Evolutionary conservation across 2,329 filamentous ascomycete genomes (phyloP).

Genomic region (Fusarium sp.): DNA sequence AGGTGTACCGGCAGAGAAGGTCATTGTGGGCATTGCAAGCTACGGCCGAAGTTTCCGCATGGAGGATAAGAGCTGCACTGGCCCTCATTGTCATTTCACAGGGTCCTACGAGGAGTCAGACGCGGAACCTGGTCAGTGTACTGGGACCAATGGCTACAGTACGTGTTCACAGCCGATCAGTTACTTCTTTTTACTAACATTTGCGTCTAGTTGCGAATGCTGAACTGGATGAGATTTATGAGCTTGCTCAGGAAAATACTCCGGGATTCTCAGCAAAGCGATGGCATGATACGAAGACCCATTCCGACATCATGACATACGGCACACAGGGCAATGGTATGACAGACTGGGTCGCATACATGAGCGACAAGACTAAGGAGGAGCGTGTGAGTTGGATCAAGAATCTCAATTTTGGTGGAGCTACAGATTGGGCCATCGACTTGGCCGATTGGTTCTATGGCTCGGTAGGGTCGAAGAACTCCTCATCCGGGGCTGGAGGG

Average conservation of each 20-base stretch:
- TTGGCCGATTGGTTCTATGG: no score
- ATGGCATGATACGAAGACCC: slow-evolving; percentile 4
- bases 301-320: slow-evolving; percentile 41
- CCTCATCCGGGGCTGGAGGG: no score
- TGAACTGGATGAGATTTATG: no score
- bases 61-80: slow-evolving; percentile 45
- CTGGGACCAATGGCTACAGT: slow-evolving; percentile 47
- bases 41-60: slow-evolving; percentile 53
- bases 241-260: no score
- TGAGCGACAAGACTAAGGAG: slow-evolving; percentile 39
- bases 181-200: no score
- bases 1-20: slow-evolving; percentile 46
- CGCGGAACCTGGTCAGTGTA: slow-evolving; percentile 2
- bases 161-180: not conserved
- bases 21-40: slow-evolving; percentile 49
- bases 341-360: slow-evolving; percentile 43
- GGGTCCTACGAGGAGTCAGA: slow-evolving; percentile 20
- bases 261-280: not conserved
- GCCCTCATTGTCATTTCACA: slow-evolving; percentile 42
- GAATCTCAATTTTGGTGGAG: slow-evolving; percentile 42
- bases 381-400: slow-evolving; percentile 17
- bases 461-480: no score
- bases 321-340: slow-evolving; percentile 11
- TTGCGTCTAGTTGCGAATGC: no score
- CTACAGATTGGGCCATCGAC: slow-evolving; percentile 45